Percentiles rank a stretch among this genome's conserved stretches.
Conservation (phyloP, 805 yeast genomes). For the Cyberlindnera mycetangii region DNA sequence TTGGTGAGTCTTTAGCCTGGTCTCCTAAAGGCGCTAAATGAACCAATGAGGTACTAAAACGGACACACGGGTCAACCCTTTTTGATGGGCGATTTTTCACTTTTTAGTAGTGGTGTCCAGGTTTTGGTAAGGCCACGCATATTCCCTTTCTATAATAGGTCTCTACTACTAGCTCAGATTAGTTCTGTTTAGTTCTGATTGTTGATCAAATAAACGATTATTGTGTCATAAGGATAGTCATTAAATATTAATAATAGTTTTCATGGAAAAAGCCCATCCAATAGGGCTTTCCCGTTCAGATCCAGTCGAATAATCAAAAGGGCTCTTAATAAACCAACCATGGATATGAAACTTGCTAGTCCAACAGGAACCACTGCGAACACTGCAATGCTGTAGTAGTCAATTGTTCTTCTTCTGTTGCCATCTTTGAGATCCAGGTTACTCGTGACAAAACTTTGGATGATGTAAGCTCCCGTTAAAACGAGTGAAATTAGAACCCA, state of each 20-base stretch:
- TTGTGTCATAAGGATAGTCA: not conserved
- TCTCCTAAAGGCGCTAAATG: too few species aligned
- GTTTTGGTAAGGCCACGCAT: not conserved
- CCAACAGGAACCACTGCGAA: conserved; percentile 99
- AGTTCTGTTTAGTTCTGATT: too few species aligned
- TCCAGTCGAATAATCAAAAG: conserved; percentile 74
- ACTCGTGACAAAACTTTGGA: conserved; percentile 86
- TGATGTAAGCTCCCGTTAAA: conserved; percentile 72
- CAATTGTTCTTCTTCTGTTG: conserved; percentile 57
- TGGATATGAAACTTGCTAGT: conserved; percentile 86
- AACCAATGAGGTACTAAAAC: too few species aligned
- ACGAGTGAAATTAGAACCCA: conserved; percentile 92
- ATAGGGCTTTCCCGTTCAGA: conserved; percentile 29
- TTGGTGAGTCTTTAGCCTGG: too few species aligned
- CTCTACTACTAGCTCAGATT: too few species aligned
- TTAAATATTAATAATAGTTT: not conserved
- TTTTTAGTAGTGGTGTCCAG: not conserved
- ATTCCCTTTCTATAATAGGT: too few species aligned
- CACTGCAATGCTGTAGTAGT: conserved; percentile 83
- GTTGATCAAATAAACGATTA: too few species aligned
- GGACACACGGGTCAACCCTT: too few species aligned
- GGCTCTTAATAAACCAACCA: conserved; percentile 78
- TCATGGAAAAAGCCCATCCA: conserved; percentile 6
- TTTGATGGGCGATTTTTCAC: conserved; percentile 1
- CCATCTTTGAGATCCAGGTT: conserved; percentile 48